Evolutionary conservation across 495 filamentous ascomycete species (phyloP), one percentile per base, ranked within the genome.

Genomic region (Xylaria telfairii): DNA sequence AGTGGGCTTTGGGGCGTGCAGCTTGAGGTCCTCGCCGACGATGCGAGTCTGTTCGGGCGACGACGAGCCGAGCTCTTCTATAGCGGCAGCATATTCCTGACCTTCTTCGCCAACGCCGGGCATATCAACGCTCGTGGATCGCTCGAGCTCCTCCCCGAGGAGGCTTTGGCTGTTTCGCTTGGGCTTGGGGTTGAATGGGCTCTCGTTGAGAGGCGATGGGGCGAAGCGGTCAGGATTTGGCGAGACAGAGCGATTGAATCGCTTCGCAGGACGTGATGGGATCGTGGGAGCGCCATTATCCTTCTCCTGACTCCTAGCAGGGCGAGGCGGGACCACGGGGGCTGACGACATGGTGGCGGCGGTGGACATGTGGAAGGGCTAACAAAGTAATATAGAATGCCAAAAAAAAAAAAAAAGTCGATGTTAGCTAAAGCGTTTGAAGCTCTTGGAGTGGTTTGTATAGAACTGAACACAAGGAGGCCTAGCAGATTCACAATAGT

Each of bases 1-100:
- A 3, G 93, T 95, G 7, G 95, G 93, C 81, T 90, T 96, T n/a
- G 95, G 95, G 62, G 94, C 93, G 81, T 96, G 90, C 34, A 98
- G 88, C 79, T 95, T 91, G 70, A 98, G 82, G 77, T 97, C 92
- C 67, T 88, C 89, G 73, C 87, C 90, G 57, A 97, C 84, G 73
- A 92, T 94, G 72, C 92, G 90, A 44, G 90, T 94, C 76, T 96
- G 90, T 69, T 90, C 83, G 9, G 76, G 61, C 28, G 65, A 80
- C 34, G 77, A 67, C 10, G 78, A 67, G 42, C 60, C 78, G 65
- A 83, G 74, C 21, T 87, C 83, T 28, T 88, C 74, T 59, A 80
- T 74, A 63, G 93, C 78, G 66, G 86, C 88, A 28, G 88, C 92
- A 80, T 98, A 98, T 82, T 98, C 95, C 69, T 84, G 89, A 66